A percentile compares a stretch with the other conserved stretches of the same genome.
phyloP scores from a whole-genome alignment of 106 monocot genomes.

The Dioscorea alata region DNA sequence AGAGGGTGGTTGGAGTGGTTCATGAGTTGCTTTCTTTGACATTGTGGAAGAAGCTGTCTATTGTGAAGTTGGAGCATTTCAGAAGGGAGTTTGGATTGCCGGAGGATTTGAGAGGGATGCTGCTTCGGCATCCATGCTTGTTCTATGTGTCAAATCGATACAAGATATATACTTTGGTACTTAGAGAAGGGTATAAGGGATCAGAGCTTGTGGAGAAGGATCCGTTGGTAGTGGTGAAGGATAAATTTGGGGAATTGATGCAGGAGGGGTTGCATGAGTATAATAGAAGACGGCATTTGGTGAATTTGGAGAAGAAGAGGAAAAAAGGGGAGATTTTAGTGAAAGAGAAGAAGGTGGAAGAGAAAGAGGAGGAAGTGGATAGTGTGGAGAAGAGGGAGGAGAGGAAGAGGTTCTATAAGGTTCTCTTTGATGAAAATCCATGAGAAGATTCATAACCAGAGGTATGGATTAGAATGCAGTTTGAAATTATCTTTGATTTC shows the following conservation, averaged over 20 bases:
- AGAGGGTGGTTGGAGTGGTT: slow-evolving; percentile 54
- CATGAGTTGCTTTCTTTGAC: slow-evolving; percentile 87
- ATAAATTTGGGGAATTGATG: slow-evolving; percentile 92
- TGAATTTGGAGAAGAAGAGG: slow-evolving; percentile 88
- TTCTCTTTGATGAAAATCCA: slow-evolving; percentile 64
- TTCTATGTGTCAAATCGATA: slow-evolving; percentile 96
- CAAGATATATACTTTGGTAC: slow-evolving; percentile 81
- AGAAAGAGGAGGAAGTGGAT: slow-evolving; percentile 28
- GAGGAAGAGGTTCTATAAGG: slow-evolving; percentile 79
- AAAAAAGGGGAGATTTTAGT: slow-evolving; percentile 60
- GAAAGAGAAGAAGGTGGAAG: slow-evolving; percentile 23
- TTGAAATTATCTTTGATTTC: background rate
- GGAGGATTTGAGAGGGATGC: slow-evolving; percentile 41
- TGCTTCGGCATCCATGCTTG: slow-evolving; percentile 78
- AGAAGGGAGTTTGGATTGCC: slow-evolving; percentile 80
- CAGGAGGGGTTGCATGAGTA: slow-evolving; percentile 93
- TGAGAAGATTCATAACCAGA: slow-evolving; percentile 12
- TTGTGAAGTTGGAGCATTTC: slow-evolving; percentile 80
- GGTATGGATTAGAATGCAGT: background rate
- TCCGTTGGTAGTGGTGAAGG: slow-evolving; percentile 78
- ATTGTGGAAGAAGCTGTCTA: slow-evolving; percentile 87
- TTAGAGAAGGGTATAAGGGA: slow-evolving; percentile 77
- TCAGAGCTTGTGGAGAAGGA: slow-evolving; percentile 76
- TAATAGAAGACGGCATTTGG: slow-evolving; percentile 54
- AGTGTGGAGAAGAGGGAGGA: slow-evolving; percentile 56